Conservation (phyloP, 2,329 filamentous ascomycete species). For the Thelonectria rubi region DNA sequence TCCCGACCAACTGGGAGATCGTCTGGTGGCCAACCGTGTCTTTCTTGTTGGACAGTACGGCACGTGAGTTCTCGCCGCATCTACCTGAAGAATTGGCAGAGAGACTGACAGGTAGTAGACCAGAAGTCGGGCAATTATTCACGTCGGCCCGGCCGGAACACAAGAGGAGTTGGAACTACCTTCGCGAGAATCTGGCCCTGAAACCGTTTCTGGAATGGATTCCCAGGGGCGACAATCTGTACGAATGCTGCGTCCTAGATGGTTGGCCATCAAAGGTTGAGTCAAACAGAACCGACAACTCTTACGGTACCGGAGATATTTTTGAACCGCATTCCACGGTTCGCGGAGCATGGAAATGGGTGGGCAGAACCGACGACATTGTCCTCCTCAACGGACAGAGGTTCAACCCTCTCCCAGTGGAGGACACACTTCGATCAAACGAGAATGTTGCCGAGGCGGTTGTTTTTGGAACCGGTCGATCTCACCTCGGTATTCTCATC, state of each 20-base stretch:
- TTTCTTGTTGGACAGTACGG: constrained; percentile 66
- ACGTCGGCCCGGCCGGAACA: constrained; percentile 34
- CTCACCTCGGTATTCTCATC: constrained; percentile 36
- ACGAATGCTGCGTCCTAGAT: constrained; percentile 62
- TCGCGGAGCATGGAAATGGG: constrained; percentile 66
- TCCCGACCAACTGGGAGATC: constrained; percentile 65
- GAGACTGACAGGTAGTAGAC: constrained; percentile 18
- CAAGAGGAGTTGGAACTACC: constrained; percentile 42
- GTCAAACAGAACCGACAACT: constrained; percentile 64
- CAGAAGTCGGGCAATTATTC: constrained; percentile 42
- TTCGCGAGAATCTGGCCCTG: constrained; percentile 29
- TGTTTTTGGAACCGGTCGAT: constrained; percentile 67
- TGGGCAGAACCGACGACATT: constrained; percentile 67
- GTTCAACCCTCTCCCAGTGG: constrained; percentile 69
- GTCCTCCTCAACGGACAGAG: constrained; percentile 73
- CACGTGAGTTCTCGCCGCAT: constrained; percentile 49
- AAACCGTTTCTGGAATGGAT: constrained; percentile 22
- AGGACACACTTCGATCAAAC: constrained; percentile 60
- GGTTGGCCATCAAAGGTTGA: constrained; percentile 69
- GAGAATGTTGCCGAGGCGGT: constrained; percentile 61
- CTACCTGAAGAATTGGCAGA: background rate
- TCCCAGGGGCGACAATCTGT: constrained; percentile 41
- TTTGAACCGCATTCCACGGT: constrained; percentile 64
- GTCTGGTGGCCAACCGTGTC: constrained; percentile 60
- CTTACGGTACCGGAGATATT: constrained; percentile 69